These are phyloP conservation scores for Prunella vulgaris DNA, from an alignment of 257 asterid genomes.

Conservation along the genomic window DNA sequence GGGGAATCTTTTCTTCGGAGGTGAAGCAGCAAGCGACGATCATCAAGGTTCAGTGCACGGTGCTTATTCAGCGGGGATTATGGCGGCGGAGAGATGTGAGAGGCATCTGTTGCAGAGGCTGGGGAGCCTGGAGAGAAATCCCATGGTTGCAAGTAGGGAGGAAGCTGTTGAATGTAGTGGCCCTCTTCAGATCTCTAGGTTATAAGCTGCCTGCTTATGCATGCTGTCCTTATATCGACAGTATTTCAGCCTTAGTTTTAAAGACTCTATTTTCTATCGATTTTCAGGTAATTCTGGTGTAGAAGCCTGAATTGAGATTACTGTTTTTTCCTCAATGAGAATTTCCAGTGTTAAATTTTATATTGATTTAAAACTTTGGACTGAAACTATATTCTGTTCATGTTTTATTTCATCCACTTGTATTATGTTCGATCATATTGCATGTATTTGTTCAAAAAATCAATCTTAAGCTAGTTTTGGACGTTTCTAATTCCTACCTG, in stretches of 20 bases:
- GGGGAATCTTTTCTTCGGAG: slow-evolving; percentile 91
- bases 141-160: slow-evolving; percentile 56
- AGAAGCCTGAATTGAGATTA: background rate
- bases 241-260: background rate
- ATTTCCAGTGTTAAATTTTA: background rate
- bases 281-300: background rate
- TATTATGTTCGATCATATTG: too few species aligned
- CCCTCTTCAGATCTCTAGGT: slow-evolving; percentile 91
- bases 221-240: background rate
- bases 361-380: too few species aligned
- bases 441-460: too few species aligned
- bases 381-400: too few species aligned
- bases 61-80: slow-evolving; percentile 84
- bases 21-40: slow-evolving; percentile 92
- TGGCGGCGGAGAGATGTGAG: slow-evolving; percentile 85
- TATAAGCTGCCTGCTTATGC: slow-evolving; percentile 25
- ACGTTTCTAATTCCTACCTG: too few species aligned
- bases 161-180: slow-evolving; percentile 56
- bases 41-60: slow-evolving; percentile 99
- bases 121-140: slow-evolving; percentile 57
- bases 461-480: too few species aligned
- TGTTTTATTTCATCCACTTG: too few species aligned
- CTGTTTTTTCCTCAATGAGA: background rate
- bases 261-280: background rate
- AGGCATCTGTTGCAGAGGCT: slow-evolving; percentile 53